Conservation (phyloP, 2,329 filamentous ascomycete species). For the Penicillium sp. region DNA sequence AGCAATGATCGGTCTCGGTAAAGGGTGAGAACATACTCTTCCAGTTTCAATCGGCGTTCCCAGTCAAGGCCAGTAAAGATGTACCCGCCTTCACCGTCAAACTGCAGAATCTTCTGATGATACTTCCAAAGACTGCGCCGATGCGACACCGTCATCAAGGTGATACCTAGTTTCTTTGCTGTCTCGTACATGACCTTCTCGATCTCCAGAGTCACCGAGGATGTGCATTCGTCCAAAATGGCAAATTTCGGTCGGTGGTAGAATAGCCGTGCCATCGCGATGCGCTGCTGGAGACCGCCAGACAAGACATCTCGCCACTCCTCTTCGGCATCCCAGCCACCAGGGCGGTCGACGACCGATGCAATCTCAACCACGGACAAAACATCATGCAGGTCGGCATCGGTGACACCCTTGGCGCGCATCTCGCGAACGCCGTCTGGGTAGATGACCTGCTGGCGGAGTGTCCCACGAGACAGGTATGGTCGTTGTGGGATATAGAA, state of each 20-base stretch:
- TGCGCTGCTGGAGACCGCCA: constrained; percentile 86
- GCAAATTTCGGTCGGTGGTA: constrained; percentile 91
- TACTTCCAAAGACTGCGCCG: constrained; percentile 92
- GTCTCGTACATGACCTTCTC: constrained; percentile 97
- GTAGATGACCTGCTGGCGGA: constrained; percentile 97
- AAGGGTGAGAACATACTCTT: constrained; percentile 58
- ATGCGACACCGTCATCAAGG: constrained; percentile 94
- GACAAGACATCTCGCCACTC: constrained; percentile 96
- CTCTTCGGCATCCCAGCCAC: constrained; percentile 86
- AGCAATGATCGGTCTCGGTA: constrained; percentile 7
- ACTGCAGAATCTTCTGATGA: constrained; percentile 88
- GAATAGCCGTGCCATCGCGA: constrained; percentile 92
- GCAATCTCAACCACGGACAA: constrained; percentile 76
- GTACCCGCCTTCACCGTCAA: constrained; percentile 88
- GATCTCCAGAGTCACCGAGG: constrained; percentile 86
- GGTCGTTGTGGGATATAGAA: constrained; percentile 98
- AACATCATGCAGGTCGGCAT: constrained; percentile 70
- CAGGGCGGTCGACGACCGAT: constrained; percentile 69
- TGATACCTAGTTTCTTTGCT: constrained; percentile 84
- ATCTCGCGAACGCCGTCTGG: constrained; percentile 84
- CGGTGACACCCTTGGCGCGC: constrained; percentile 74
- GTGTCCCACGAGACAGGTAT: constrained; percentile 81
- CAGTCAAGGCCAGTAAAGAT: constrained; percentile 88
- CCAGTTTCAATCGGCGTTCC: constrained; percentile 72
- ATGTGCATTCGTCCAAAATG: constrained; percentile 95